Conservation (phyloP, 139 green algal species). For the Picochlorum sp. region DNA sequence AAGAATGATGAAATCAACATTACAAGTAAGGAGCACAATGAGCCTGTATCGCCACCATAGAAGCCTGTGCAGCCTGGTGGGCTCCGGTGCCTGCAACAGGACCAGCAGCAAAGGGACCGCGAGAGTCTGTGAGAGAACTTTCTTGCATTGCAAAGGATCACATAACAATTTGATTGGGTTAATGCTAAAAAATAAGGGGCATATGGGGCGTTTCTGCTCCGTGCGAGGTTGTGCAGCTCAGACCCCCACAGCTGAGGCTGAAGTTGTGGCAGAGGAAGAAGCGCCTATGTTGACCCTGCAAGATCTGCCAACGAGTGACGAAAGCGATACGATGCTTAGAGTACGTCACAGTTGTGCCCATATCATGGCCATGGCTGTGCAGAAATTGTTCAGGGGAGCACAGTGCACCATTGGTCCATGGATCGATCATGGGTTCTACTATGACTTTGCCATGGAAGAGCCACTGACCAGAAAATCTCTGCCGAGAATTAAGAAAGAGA, state of each 20-base stretch:
- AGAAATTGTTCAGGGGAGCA: slow-evolving; percentile 77
- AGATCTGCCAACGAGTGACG: slow-evolving; percentile 58
- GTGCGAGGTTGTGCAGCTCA: too few species aligned
- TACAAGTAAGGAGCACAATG: too few species aligned
- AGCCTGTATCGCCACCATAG: too few species aligned
- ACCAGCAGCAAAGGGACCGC: too few species aligned
- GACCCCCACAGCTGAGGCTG: background rate
- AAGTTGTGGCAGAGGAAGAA: background rate
- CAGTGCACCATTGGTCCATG: slow-evolving; percentile 92
- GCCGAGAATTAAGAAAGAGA: slow-evolving; percentile 92
- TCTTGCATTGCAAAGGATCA: too few species aligned
- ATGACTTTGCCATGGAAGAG: slow-evolving; percentile 87
- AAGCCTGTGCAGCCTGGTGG: too few species aligned
- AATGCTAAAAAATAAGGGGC: too few species aligned
- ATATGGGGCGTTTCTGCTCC: too few species aligned
- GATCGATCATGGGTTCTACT: slow-evolving; percentile 98
- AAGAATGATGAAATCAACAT: too few species aligned
- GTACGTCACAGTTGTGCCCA: slow-evolving; percentile 88
- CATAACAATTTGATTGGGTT: too few species aligned
- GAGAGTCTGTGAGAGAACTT: too few species aligned
- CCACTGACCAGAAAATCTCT: slow-evolving; percentile 82
- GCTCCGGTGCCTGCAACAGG: too few species aligned
- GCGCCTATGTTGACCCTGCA: slow-evolving; percentile 7
- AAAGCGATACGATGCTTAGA: slow-evolving; percentile 66
- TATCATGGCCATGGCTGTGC: slow-evolving; percentile 97